Conservation (phyloP, 2,329 filamentous ascomycete species). For the Botrytis galanthina region DNA sequence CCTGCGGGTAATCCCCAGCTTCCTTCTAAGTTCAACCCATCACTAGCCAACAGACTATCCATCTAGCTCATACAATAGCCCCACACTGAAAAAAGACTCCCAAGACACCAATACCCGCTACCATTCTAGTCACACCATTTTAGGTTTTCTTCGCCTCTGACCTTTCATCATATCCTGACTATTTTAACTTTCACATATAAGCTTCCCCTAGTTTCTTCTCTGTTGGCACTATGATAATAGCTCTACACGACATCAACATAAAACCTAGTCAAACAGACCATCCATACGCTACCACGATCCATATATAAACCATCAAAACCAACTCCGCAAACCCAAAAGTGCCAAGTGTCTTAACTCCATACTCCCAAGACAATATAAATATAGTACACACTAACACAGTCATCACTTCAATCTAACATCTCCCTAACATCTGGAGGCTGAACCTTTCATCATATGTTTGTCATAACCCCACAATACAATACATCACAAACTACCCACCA, state of each 20-base stretch:
- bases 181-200: too few relatives aligned
- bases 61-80: background rate
- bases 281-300: background rate
- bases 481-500: background rate
- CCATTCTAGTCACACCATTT: background rate
- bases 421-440: background rate
- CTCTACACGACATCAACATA: too few relatives aligned
- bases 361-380: background rate
- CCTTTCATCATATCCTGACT: background rate
- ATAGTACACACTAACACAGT: background rate
- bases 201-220: too few relatives aligned
- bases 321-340: background rate
- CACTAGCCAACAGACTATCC: background rate
- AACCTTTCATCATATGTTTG: background rate
- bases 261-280: too few relatives aligned
- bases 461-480: background rate
- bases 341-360: background rate
- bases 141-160: background rate
- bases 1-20: background rate
- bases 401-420: background rate
- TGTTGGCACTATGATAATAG: fast-evolving
- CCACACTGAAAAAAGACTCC: too few relatives aligned
- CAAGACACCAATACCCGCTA: background rate
- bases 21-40: background rate
- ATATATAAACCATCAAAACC: background rate